Conservation (phyloP, 129 eudicot species). For the Calendula officinalis region DNA sequence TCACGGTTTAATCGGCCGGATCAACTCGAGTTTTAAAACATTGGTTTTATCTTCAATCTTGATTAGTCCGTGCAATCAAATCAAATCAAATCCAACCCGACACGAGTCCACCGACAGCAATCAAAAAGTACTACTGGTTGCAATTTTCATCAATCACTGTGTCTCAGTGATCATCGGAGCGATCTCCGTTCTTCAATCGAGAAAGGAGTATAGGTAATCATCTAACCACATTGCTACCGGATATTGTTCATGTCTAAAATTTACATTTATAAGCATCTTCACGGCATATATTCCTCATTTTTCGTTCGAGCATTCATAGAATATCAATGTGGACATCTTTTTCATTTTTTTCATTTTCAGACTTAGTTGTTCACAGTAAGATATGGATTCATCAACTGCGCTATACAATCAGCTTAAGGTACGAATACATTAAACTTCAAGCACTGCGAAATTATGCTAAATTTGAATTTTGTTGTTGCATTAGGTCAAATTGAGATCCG, state of each 20-base stretch:
- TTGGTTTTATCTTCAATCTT: no score
- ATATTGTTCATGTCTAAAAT: background rate
- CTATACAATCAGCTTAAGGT: constrained; percentile 78
- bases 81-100: constrained; percentile 2
- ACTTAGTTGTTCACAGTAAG: constrained; percentile 10
- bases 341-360: constrained; percentile 18
- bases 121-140: background rate
- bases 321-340: background rate
- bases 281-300: background rate
- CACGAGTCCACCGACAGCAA: constrained; percentile 3
- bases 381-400: constrained; percentile 54
- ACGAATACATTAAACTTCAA: constrained; percentile 8
- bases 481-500: background rate
- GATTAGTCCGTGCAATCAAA: no score
- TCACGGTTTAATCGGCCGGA: no score
- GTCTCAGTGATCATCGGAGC: background rate
- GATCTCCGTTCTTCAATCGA: constrained; percentile 19
- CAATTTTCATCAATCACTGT: background rate
- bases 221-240: constrained; percentile 7
- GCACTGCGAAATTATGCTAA: background rate
- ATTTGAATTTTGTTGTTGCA: background rate
- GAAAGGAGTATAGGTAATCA: background rate
- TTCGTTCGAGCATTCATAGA: background rate
- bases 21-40: no score
- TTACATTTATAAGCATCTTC: background rate